Conservation (phyloP, 2,329 filamentous ascomycete species). For the Elsinoe arachidis region DNA sequence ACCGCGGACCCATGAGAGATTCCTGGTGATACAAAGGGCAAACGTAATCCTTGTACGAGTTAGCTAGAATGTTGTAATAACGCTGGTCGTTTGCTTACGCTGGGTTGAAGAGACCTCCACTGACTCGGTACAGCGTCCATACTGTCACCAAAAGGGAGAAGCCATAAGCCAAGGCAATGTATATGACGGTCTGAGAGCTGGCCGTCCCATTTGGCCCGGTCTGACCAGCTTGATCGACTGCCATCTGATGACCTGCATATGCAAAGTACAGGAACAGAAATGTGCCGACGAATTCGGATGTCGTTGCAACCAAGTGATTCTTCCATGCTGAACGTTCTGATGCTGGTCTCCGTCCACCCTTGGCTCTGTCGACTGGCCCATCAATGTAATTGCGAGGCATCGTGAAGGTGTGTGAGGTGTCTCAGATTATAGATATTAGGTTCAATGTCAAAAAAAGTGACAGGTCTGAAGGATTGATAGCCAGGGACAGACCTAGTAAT, state of each 20-base stretch:
- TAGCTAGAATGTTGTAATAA: neutral
- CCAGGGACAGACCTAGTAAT: neutral
- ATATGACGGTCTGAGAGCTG: conserved; percentile 22
- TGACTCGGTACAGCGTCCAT: conserved; percentile 25
- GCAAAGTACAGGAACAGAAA: conserved; percentile 30
- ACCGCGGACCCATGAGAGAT: conserved; percentile 22
- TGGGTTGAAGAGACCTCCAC: conserved; percentile 23
- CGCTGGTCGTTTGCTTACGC: conserved; percentile 12
- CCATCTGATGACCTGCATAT: conserved; percentile 23
- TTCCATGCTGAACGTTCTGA: conserved; percentile 10
- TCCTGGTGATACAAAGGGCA: conserved; percentile 23
- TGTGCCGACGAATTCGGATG: conserved; percentile 28
- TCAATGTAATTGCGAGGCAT: conserved; percentile 2
- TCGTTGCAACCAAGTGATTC: conserved; percentile 17
- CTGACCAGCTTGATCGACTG: conserved; percentile 20
- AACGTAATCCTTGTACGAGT: conserved; percentile 20
- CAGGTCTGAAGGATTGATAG: neutral
- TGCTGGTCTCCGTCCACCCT: neutral
- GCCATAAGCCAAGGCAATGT: conserved; percentile 25
- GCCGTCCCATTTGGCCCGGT: conserved; percentile 17
- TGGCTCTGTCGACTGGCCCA: neutral
- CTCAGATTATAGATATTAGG: neutral
- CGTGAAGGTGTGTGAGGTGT: neutral
- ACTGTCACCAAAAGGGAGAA: conserved; percentile 25
- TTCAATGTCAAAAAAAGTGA: neutral